These are phyloP conservation scores for Mallotus repandus DNA, from an alignment of 441 rosid species.

Conservation along the genomic window DNA sequence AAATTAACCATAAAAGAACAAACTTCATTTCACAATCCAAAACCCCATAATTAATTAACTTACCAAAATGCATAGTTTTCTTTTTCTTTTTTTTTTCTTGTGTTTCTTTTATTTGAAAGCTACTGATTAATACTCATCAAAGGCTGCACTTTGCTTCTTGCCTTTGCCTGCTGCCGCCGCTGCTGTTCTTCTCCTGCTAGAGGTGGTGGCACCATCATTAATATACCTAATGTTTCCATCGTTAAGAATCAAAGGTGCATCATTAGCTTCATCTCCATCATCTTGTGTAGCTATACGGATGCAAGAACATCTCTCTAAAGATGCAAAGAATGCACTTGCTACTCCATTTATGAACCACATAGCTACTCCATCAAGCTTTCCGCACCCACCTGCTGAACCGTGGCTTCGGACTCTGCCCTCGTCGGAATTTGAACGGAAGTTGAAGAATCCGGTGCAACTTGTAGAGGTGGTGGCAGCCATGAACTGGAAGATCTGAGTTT, in stretches of 20 bases:
- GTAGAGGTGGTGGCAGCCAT: slow-evolving; percentile 48
- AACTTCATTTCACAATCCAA: slow-evolving; percentile 15
- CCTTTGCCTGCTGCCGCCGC: slow-evolving; percentile 30
- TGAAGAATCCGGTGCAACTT: slow-evolving; percentile 41
- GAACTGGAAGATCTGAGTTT: slow-evolving; percentile 11
- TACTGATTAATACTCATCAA: neutral
- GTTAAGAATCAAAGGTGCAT: slow-evolving; percentile 48
- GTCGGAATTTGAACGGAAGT: slow-evolving; percentile 33
- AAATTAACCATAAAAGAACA: slow-evolving; percentile 8
- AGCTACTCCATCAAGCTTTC: slow-evolving; percentile 62
- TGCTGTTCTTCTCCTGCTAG: slow-evolving; percentile 31
- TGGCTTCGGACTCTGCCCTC: slow-evolving; percentile 35
- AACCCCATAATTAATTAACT: slow-evolving; percentile 21
- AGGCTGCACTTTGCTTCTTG: slow-evolving; percentile 28
- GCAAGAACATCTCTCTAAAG: slow-evolving; percentile 63
- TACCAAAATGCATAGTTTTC: slow-evolving; percentile 28
- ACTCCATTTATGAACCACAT: slow-evolving; percentile 62
- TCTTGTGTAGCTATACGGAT: slow-evolving; percentile 59
- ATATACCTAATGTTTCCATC: slow-evolving; percentile 40
- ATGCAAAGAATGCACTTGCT: slow-evolving; percentile 55
- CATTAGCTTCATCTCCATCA: slow-evolving; percentile 54
- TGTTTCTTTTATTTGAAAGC: too few relatives aligned
- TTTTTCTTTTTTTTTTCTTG: too few relatives aligned
- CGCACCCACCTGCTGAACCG: slow-evolving; percentile 36
- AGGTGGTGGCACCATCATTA: slow-evolving; percentile 19